A percentile compares a stretch with the other conserved stretches of the same genome.
These are phyloP conservation scores for Alternaria solani DNA, from an alignment of 2,329 filamentous ascomycete genomes.

Conservation along the genomic window DNA sequence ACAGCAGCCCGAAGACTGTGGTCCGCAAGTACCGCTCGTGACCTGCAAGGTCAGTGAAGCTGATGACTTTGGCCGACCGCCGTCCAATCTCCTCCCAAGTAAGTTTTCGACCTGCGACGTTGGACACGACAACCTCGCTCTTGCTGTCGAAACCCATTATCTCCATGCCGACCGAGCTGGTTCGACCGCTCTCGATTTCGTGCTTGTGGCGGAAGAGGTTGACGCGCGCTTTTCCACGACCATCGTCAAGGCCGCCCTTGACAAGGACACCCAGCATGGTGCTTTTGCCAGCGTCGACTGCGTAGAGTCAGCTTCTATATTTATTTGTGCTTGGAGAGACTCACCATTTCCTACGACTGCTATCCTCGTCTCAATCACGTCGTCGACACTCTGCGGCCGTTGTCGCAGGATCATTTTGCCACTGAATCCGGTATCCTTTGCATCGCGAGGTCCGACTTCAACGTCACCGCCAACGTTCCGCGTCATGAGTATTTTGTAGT, in stretches of 20 bases:
- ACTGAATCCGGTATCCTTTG: slow-evolving; percentile 76
- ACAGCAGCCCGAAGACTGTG: slow-evolving; percentile 93
- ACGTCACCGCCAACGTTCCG: slow-evolving; percentile 82
- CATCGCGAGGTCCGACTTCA: slow-evolving; percentile 71
- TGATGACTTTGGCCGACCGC: slow-evolving; percentile 93
- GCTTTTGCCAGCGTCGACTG: slow-evolving; percentile 94
- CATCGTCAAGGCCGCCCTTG: slow-evolving; percentile 94
- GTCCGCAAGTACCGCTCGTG: slow-evolving; percentile 96
- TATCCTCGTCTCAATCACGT: slow-evolving; percentile 94
- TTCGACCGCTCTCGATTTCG: slow-evolving; percentile 93
- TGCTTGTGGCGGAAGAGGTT: slow-evolving; percentile 98
- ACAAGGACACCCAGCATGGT: slow-evolving; percentile 95
- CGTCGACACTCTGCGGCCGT: slow-evolving; percentile 75
- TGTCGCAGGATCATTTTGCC: slow-evolving; percentile 89
- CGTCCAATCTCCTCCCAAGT: slow-evolving; percentile 98
- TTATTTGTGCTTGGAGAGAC: slow-evolving; percentile 21
- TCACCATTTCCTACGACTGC: slow-evolving; percentile 93
- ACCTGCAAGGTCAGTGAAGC: slow-evolving; percentile 93
- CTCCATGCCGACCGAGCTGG: slow-evolving; percentile 97
- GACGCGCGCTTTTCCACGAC: slow-evolving; percentile 88
- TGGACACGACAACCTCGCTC: slow-evolving; percentile 82
- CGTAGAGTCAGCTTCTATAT: slow-evolving; percentile 14
- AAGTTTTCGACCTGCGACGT: slow-evolving; percentile 82
- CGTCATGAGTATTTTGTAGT: slow-evolving; percentile 86
- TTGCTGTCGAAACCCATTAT: slow-evolving; percentile 92